A percentile compares a stretch with the other conserved stretches of the same genome.
Conservation (phyloP, 495 filamentous ascomycete species). For the Xylaria longipes region DNA sequence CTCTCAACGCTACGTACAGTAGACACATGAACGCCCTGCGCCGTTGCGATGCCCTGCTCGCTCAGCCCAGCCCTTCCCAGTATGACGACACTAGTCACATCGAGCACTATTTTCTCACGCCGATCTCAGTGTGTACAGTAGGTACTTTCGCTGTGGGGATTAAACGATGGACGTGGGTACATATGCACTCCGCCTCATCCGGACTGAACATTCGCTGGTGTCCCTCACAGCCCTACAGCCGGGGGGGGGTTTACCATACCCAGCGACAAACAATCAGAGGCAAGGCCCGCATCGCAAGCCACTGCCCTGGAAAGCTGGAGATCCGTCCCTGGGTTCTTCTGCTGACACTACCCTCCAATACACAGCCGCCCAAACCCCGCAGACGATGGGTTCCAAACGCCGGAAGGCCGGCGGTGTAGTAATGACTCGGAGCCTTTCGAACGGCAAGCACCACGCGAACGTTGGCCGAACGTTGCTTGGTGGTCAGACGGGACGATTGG, state of each 20-base stretch:
- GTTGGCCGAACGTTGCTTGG: constrained; percentile 5
- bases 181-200: constrained; percentile 23
- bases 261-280: background rate
- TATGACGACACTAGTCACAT: constrained; percentile 21
- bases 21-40: constrained; percentile 4
- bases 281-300: background rate
- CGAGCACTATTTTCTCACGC: constrained; percentile 26
- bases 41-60: constrained; percentile 1
- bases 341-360: constrained; percentile 11
- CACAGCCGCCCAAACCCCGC: constrained; percentile 16
- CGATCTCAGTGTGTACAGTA: constrained; percentile 9
- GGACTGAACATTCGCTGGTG: background rate
- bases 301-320: constrained; percentile 19
- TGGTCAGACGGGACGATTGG: constrained; percentile 22
- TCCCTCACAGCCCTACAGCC: constrained; percentile 18
- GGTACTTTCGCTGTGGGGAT: too few relatives aligned
- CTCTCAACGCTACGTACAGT: background rate
- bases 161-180: too few relatives aligned
- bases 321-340: constrained; percentile 12
- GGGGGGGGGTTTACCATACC: background rate
- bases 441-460: background rate
- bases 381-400: background rate
- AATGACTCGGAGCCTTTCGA: constrained; percentile 1
- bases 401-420: constrained; percentile 13
- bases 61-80: constrained; percentile 3